phyloP scores from a whole-genome alignment of 2,329 filamentous ascomycete genomes.

The Penicillium sp. region DNA sequence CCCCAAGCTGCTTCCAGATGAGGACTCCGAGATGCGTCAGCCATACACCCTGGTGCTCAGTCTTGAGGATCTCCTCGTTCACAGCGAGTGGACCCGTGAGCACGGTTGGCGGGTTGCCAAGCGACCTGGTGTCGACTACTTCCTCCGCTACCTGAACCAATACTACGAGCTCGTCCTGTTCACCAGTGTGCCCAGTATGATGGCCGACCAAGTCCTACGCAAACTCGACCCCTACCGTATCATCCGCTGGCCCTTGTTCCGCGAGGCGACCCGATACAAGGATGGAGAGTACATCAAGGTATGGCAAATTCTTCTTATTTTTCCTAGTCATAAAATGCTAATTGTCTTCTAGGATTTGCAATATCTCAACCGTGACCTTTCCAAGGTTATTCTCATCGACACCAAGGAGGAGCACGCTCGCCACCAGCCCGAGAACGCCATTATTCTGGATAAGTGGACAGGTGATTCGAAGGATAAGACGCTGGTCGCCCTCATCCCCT shows the following conservation, averaged over 20 bases:
- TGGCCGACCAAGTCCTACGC: slow-evolving; percentile 81
- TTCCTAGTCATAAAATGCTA: background rate
- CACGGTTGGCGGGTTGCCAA: slow-evolving; percentile 96
- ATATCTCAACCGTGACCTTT: slow-evolving; percentile 92
- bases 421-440: slow-evolving; percentile 93
- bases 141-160: slow-evolving; percentile 91
- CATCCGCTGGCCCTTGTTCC: slow-evolving; percentile 90
- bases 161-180: slow-evolving; percentile 98
- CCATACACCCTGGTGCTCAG: slow-evolving; percentile 92
- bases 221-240: slow-evolving; percentile 95
- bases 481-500: slow-evolving; percentile 85
- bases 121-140: slow-evolving; percentile 93
- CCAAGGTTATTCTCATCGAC: slow-evolving; percentile 92
- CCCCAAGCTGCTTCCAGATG: slow-evolving; percentile 76
- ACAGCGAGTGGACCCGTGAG: slow-evolving; percentile 91
- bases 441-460: slow-evolving; percentile 85
- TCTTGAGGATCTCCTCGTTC: slow-evolving; percentile 88
- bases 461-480: slow-evolving; percentile 80
- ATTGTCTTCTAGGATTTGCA: slow-evolving; percentile 70
- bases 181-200: slow-evolving; percentile 78
- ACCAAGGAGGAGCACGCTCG: slow-evolving; percentile 78
- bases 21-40: slow-evolving; percentile 72
- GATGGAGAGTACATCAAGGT: slow-evolving; percentile 96
- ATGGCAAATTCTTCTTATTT: slow-evolving; percentile 22
- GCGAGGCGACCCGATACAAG: slow-evolving; percentile 96